Percentiles rank a stretch among this genome's conserved stretches.
Conservation (phyloP, 1,284 basidiomycete species). For the Sphagnurus paluster region DNA sequence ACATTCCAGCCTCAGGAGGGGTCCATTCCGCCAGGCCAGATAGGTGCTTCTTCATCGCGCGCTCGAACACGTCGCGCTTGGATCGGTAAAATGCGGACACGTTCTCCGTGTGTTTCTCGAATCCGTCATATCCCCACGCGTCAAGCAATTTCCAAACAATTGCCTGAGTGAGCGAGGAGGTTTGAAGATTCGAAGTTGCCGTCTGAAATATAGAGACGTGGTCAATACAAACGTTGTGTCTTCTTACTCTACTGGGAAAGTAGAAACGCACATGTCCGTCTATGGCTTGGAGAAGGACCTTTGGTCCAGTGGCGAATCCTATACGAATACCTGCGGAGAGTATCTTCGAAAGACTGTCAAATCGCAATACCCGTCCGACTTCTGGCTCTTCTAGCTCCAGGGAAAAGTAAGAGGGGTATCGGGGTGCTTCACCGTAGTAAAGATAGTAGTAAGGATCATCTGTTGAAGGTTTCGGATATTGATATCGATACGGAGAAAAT, state of each 20-base stretch:
- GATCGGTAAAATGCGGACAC: conserved; percentile 78
- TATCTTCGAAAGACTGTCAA: conserved; percentile 90
- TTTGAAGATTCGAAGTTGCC: conserved; percentile 72
- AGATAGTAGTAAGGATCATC: conserved; percentile 82
- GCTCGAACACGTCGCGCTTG: conserved; percentile 77
- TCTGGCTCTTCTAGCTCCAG: conserved; percentile 63
- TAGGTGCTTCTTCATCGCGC: conserved; percentile 68
- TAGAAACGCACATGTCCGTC: conserved; percentile 60
- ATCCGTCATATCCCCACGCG: conserved; percentile 75
- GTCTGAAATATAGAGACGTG: conserved; percentile 39
- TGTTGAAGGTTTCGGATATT: conserved; percentile 24
- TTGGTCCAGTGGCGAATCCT: conserved; percentile 84
- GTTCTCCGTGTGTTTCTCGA: conserved; percentile 66
- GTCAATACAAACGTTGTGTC: background rate
- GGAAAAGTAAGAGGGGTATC: conserved; percentile 76
- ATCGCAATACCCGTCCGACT: conserved; percentile 79
- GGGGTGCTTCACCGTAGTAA: conserved; percentile 66
- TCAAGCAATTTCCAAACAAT: conserved; percentile 67
- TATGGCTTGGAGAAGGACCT: conserved; percentile 71
- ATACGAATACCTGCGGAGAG: conserved; percentile 80
- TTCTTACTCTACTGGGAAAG: too few species aligned
- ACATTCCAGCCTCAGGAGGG: conserved; percentile 85
- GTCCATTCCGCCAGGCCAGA: conserved; percentile 78
- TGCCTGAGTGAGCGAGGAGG: conserved; percentile 73
- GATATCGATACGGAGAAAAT: too few species aligned